phyloP scores from a whole-genome alignment of 805 yeast species.

The Schwanniomyces pseudopolymorphus region DNA sequence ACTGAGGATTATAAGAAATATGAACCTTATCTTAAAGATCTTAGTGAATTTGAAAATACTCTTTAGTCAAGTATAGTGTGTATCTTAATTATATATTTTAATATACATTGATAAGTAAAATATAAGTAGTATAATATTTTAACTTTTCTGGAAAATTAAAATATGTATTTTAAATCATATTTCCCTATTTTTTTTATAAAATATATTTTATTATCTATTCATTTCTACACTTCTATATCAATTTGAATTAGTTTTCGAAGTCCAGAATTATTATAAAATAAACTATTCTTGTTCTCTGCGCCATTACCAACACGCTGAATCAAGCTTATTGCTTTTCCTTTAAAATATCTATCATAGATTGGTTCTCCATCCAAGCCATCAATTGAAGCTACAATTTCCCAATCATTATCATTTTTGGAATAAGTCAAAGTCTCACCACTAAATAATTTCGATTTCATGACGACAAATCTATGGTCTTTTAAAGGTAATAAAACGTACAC shows the following conservation, averaged over 20 bases:
- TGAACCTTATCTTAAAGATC: slow-evolving; percentile 11
- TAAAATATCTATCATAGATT: slow-evolving; percentile 3
- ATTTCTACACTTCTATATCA: background rate
- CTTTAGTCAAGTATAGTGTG: too few species aligned
- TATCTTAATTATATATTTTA: background rate
- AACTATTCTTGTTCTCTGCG: background rate
- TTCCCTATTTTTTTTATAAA: too few species aligned
- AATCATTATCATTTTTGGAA: background rate
- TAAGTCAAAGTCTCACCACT: background rate
- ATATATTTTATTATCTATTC: too few species aligned
- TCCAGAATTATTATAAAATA: background rate
- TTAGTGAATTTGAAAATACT: slow-evolving; percentile 9
- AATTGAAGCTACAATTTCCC: background rate
- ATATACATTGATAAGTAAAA: too few species aligned
- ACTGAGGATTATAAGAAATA: slow-evolving; percentile 11
- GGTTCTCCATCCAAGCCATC: slow-evolving; percentile 5
- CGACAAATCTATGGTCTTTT: slow-evolving; percentile 1
- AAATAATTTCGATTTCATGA: background rate
- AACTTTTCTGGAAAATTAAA: too few species aligned
- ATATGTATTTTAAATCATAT: too few species aligned
- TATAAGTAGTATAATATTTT: too few species aligned
- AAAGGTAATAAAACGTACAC: slow-evolving; percentile 4
- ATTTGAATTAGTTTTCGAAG: background rate
- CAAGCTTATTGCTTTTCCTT: background rate
- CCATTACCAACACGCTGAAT: background rate